These are phyloP conservation scores for Lachnum nothofagi DNA, from an alignment of 2,329 filamentous ascomycete genomes.

Conservation along the genomic window DNA sequence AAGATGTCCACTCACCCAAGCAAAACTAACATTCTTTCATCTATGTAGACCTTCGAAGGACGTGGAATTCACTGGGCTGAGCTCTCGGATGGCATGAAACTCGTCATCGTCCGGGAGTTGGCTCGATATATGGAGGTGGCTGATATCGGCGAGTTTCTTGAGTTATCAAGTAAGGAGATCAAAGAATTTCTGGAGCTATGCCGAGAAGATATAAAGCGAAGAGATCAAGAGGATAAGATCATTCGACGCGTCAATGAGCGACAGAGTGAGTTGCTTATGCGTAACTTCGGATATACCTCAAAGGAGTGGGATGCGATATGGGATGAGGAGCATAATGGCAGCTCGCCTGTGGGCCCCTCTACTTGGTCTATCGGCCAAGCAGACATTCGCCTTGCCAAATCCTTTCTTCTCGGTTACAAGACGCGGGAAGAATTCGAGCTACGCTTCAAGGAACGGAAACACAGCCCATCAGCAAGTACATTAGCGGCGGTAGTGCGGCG, in stretches of 20 bases:
- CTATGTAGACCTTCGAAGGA: not conserved
- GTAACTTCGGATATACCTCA: not conserved
- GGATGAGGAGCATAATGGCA: not conserved
- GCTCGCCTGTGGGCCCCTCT: not conserved
- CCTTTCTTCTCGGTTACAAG: not conserved
- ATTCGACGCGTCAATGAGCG: not conserved
- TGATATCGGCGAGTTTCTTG: not conserved
- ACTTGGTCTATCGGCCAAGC: not conserved
- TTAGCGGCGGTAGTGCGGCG: not conserved
- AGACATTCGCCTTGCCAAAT: not conserved
- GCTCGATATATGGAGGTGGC: slow-evolving; percentile 12
- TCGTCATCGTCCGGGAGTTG: slow-evolving; percentile 21
- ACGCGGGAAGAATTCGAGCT: not conserved
- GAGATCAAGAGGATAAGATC: not conserved
- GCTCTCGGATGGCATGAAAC: slow-evolving; percentile 22
- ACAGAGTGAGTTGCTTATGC: not conserved
- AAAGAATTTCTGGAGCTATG: not conserved
- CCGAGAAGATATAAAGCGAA: not conserved
- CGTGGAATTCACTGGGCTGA: slow-evolving; percentile 13
- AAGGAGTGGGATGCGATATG: not conserved
- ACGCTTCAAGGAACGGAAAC: not conserved
- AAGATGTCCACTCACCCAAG: too few relatives aligned
- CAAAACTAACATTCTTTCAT: too few relatives aligned
- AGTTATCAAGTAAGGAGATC: not conserved
- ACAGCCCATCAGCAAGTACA: not conserved